phyloP scores from a whole-genome alignment of 768 basidiomycete species.

The Chalciporus chontae region DNA sequence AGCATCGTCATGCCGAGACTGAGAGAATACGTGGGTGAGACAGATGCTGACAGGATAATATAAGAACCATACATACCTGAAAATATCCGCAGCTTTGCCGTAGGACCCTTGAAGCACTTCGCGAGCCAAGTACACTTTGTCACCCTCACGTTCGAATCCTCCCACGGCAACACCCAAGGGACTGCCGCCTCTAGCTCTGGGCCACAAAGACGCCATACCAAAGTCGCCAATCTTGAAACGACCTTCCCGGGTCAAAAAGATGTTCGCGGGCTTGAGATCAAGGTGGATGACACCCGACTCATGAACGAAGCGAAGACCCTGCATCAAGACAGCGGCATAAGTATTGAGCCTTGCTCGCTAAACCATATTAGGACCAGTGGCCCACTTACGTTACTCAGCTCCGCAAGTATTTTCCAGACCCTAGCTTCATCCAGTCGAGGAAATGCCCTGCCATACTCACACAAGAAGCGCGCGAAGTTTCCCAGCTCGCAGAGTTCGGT shows the following conservation, averaged over 20 bases:
- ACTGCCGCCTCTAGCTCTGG: conserved; percentile 44
- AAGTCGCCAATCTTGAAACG: conserved; percentile 97
- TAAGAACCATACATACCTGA: conserved; percentile 62
- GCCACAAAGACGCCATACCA: conserved; percentile 96
- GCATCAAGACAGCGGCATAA: conserved; percentile 24
- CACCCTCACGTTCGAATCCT: conserved; percentile 92
- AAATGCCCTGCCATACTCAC: conserved; percentile 83
- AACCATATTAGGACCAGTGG: conserved; percentile 16
- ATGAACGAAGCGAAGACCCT: conserved; percentile 91
- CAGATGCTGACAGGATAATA: background rate
- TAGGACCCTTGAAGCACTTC: conserved; percentile 92
- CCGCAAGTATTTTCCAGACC: conserved; percentile 94
- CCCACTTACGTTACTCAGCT: conserved; percentile 78
- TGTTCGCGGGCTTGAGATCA: conserved; percentile 96
- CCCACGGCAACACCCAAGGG: conserved; percentile 35
- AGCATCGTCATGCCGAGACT: conserved; percentile 96
- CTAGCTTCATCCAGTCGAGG: conserved; percentile 86
- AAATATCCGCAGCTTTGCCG: conserved; percentile 92
- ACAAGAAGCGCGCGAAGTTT: conserved; percentile 86
- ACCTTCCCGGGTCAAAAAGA: conserved; percentile 85
- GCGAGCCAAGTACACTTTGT: conserved; percentile 94
- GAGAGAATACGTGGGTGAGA: conserved; percentile 17
- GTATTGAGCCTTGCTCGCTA: conserved; percentile 22
- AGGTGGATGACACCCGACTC: conserved; percentile 86
- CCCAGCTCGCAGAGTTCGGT: conserved; percentile 94